Percentiles rank a stretch among this genome's conserved stretches.
These are phyloP conservation scores for Sporobolomyces phaffii DNA, from an alignment of 768 basidiomycete genomes.

Conservation along the genomic window DNA sequence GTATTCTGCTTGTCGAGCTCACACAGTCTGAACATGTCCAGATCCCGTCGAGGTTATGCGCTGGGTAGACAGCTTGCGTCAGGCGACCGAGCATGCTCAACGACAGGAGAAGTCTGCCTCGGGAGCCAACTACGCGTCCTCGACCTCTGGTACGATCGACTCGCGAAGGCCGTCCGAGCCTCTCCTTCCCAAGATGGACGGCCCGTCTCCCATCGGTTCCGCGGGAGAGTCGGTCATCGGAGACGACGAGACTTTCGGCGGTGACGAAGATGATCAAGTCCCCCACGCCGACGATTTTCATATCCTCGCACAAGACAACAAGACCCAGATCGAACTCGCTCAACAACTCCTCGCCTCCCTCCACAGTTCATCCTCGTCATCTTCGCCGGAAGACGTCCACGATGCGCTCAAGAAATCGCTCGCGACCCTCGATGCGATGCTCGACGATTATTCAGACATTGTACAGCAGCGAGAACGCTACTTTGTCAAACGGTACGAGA, in stretches of 20 bases:
- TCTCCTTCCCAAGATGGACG: slow-evolving; percentile 11
- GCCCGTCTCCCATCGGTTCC: slow-evolving; percentile 21
- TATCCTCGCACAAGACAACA: slow-evolving; percentile 45
- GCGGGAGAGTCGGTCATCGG: slow-evolving; percentile 20
- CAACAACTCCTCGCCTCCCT: slow-evolving; percentile 57
- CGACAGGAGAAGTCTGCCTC: neutral
- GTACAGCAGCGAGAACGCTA: slow-evolving; percentile 69
- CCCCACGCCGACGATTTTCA: slow-evolving; percentile 41
- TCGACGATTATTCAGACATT: slow-evolving; percentile 67
- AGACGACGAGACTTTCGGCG: slow-evolving; percentile 34
- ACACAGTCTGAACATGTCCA: neutral
- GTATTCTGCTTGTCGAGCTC: neutral
- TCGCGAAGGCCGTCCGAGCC: slow-evolving; percentile 4
- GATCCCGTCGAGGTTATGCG: slow-evolving; percentile 83
- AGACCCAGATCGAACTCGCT: slow-evolving; percentile 71
- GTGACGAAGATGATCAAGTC: slow-evolving; percentile 10
- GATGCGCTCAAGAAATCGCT: slow-evolving; percentile 54
- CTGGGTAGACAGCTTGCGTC: slow-evolving; percentile 71
- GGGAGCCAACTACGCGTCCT: slow-evolving; percentile 7
- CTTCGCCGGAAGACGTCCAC: slow-evolving; percentile 54
- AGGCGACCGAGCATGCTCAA: slow-evolving; percentile 59
- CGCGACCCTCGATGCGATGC: slow-evolving; percentile 54
- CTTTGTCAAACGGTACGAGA: slow-evolving; percentile 54
- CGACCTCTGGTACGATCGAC: neutral
- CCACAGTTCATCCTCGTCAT: slow-evolving; percentile 33